Percentiles rank a stretch among this genome's conserved stretches.
Conservation (phyloP, 768 basidiomycete genomes). For the Asterophora parasitica region DNA sequence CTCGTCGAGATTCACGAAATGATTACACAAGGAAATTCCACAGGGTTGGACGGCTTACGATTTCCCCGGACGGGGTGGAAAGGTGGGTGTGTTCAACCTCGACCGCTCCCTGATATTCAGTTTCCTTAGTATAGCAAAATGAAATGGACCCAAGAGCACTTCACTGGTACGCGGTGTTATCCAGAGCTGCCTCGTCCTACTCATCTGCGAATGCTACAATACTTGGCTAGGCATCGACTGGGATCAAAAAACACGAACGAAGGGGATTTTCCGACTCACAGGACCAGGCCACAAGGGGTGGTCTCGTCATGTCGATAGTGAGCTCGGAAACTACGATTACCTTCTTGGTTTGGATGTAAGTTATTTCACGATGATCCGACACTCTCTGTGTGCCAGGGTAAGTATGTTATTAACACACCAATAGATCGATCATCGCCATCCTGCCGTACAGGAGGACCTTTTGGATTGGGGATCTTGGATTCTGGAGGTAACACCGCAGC, state of each 20-base stretch:
- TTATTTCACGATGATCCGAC: too few species aligned
- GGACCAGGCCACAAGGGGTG: constrained; percentile 68
- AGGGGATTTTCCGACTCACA: constrained; percentile 69
- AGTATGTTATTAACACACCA: constrained; percentile 2
- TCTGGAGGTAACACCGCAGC: constrained; percentile 32
- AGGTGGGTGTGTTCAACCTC: constrained; percentile 37
- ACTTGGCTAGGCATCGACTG: constrained; percentile 66
- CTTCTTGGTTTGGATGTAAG: constrained; percentile 70
- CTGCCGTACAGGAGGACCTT: constrained; percentile 72
- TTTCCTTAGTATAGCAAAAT: constrained; percentile 59
- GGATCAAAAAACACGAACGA: constrained; percentile 62
- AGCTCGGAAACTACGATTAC: constrained; percentile 88
- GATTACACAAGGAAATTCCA: constrained; percentile 2
- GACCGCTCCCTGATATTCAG: neutral
- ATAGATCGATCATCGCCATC: constrained; percentile 85
- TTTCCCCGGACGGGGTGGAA: constrained; percentile 70
- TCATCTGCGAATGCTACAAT: neutral
- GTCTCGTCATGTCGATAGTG: constrained; percentile 75
- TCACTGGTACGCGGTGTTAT: constrained; percentile 50
- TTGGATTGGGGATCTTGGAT: constrained; percentile 78
- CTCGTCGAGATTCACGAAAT: neutral
- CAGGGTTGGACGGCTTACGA: constrained; percentile 87
- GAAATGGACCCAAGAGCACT: constrained; percentile 74
- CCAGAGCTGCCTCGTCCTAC: neutral
- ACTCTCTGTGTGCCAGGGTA: neutral